phyloP scores from a whole-genome alignment of 73 alveolate species.

The Paramecium sexaurelia region DNA sequence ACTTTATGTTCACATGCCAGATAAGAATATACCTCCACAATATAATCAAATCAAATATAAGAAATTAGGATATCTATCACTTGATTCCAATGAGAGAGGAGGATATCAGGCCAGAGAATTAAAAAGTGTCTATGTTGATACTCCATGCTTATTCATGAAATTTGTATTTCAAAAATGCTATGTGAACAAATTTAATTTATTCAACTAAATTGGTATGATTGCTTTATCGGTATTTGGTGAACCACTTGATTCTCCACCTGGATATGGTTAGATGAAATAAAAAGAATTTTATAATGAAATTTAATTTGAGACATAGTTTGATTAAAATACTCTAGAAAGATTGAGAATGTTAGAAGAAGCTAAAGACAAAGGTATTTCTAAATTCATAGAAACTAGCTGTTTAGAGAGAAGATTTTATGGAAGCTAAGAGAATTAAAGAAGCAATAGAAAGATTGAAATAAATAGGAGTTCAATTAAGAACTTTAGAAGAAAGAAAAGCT shows the following conservation, averaged over 20 bases:
- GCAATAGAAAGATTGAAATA: conserved; percentile 89
- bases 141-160: conserved; percentile 82
- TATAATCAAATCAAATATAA: conserved; percentile 88
- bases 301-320: conserved; percentile 71
- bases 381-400: conserved; percentile 72
- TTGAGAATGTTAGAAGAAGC: conserved; percentile 83
- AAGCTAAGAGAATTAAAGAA: conserved; percentile 90
- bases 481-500: conserved; percentile 85
- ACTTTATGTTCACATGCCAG: conserved; percentile 89
- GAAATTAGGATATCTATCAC: conserved; percentile 96
- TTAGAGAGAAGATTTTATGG: conserved; percentile 88
- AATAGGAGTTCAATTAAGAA: conserved; percentile 80
- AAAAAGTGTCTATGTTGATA: conserved; percentile 86
- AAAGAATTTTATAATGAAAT: conserved; percentile 66
- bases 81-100: conserved; percentile 97
- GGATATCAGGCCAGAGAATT: conserved; percentile 99
- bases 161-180: conserved; percentile 89
- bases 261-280: conserved; percentile 40
- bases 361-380: conserved; percentile 68
- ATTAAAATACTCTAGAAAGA: conserved; percentile 80
- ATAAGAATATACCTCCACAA: conserved; percentile 85
- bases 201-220: conserved; percentile 89
- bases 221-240: conserved; percentile 75
- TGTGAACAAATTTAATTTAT: conserved; percentile 86
- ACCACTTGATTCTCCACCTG: conserved; percentile 47